These are phyloP conservation scores for Polyrhizophydium stewartii DNA, from an alignment of 371 early-diverging fungal species.

Conservation along the genomic window DNA sequence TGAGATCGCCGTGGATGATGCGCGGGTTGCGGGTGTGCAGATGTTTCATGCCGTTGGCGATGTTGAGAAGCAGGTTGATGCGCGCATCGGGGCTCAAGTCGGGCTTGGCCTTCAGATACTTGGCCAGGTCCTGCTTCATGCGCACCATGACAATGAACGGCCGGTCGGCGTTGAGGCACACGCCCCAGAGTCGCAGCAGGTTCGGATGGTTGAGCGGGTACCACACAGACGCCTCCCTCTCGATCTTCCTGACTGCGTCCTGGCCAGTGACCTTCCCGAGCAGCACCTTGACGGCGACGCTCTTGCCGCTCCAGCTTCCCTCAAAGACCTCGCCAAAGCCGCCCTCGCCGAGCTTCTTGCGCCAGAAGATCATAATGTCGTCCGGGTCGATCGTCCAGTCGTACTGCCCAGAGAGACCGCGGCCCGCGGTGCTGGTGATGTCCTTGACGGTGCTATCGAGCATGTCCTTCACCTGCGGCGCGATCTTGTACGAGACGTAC, in stretches of 20 bases:
- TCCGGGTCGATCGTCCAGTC: not conserved
- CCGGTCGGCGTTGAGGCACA: not conserved
- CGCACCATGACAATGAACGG: not conserved
- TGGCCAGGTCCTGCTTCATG: not conserved
- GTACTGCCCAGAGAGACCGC: not conserved
- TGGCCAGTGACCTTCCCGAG: not conserved
- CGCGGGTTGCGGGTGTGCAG: not conserved
- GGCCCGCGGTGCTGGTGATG: not conserved
- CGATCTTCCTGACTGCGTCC: not conserved
- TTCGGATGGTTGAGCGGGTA: not conserved
- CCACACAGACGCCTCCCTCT: not conserved
- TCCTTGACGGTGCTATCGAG: not conserved
- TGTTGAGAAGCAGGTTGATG: not conserved
- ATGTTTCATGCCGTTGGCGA: not conserved
- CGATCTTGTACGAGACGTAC: no score
- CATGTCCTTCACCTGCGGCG: no score
- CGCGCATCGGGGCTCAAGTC: not conserved
- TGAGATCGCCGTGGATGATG: constrained; percentile 4
- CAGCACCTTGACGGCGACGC: not conserved
- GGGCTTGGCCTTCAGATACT: not conserved
- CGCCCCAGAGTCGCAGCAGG: not conserved
- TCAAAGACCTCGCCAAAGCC: not conserved
- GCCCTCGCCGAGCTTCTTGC: not conserved
- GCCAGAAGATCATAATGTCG: not conserved
- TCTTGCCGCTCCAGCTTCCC: not conserved